Percentiles rank a stretch among this genome's conserved stretches.
phyloP scores from a whole-genome alignment of 169 alveolate species.

The Prorocentrum cordatum region DNA sequence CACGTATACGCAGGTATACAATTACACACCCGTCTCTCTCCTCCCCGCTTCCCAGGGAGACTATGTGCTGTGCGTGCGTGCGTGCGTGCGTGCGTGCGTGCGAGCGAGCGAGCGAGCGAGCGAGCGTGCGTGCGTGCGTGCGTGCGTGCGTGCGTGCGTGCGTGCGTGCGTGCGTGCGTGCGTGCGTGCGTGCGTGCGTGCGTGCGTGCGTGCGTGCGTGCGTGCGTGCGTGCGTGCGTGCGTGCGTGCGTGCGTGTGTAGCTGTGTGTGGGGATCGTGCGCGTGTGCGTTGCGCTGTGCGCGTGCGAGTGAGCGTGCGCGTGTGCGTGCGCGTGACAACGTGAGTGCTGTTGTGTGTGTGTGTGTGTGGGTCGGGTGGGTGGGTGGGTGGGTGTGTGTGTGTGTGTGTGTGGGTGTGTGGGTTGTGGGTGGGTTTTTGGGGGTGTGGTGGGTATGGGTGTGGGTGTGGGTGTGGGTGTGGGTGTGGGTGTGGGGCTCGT shows the following conservation, averaged over 20 bases:
- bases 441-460: background rate
- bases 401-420: too few relatives aligned
- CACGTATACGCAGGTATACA: too few relatives aligned
- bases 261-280: background rate
- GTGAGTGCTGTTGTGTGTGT: background rate
- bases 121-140: background rate
- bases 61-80: background rate
- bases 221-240: constrained; percentile 1
- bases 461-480: constrained; percentile 2
- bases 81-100: constrained; percentile 1
- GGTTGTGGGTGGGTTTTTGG: background rate
- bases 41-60: too few relatives aligned
- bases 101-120: background rate
- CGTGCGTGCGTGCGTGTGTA: background rate
- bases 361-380: background rate
- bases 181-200: constrained; percentile 1
- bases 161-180: constrained; percentile 1
- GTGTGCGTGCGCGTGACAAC: background rate
- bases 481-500: background rate
- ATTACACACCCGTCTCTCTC: too few relatives aligned
- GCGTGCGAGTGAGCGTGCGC: background rate
- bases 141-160: constrained; percentile 1
- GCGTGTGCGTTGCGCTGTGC: background rate
- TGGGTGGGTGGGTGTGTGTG: background rate
- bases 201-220: constrained; percentile 1